Evolutionary conservation across 2,329 filamentous ascomycete species (phyloP), one percentile per base, ranked within the genome.

Genomic region (Ascochyta koolunga): DNA sequence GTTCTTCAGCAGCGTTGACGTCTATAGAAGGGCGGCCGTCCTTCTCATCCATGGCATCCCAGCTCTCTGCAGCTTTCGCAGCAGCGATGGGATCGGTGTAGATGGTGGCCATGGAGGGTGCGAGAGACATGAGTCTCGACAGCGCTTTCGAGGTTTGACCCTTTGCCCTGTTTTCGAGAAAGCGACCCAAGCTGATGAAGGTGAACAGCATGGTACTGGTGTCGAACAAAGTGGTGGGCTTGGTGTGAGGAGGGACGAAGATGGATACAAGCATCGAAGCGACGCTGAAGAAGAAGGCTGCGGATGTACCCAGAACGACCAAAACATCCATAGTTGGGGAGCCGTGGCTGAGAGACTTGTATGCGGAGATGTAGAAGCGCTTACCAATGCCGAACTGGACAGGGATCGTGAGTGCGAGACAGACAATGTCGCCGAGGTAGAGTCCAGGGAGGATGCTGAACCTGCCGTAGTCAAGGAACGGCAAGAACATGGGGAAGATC

Each of bases 131-230:
- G 29, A 99, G 85, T 21, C 88, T 85, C 7, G 93, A 98, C 2
- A 99, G 83, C 0, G 95, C 95, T 71, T 91, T 95, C 5, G 93
- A 97, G 0, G 95, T 99, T 77, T 98, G 91, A 0, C 95, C 95
- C 78, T 98, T 99, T 46, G 95, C 95, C 16, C 88, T 82, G 71
- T 98, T 99, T 76, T 99, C 95, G 16, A 99, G 78, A 78, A 89
- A 99, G 31, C 95, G 88, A 4, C 95, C 91, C 2, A 99, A 78
- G 1, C 89, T 92, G 73, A 97, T 91, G 72, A 99, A 98, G 0
- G 92, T 96, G 73, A 99, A 93, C 45, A 99, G 82, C 95, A 98
- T 99, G 19, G 92, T 96, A 76, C 93, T 97, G 1, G 95, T 99
- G 70, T 99, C 95, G 67, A 99, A 99, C 15, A 97, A 89, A 2